A percentile compares a stretch with the other conserved stretches of the same genome.
phyloP scores from a whole-genome alignment of 768 basidiomycete genomes.

The Naganishia vishniacii region DNA sequence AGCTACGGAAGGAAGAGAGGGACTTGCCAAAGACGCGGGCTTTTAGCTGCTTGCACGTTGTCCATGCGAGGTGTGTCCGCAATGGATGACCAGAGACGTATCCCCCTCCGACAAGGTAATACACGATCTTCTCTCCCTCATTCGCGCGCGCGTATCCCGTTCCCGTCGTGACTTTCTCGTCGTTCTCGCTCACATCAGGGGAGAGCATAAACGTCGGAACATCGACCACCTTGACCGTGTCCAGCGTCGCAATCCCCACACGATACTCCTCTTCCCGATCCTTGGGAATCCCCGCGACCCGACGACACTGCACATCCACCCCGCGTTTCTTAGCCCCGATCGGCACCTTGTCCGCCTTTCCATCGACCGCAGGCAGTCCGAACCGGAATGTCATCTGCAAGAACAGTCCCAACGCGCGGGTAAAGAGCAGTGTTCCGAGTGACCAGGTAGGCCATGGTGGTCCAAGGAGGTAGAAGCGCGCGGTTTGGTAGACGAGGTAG shows the following conservation, averaged over 20 bases:
- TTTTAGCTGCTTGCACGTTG: constrained; percentile 24
- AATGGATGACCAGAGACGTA: constrained; percentile 39
- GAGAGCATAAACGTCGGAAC: constrained; percentile 35
- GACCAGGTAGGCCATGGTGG: constrained; percentile 11
- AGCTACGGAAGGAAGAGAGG: not conserved
- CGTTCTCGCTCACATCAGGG: constrained; percentile 16
- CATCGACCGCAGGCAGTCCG: constrained; percentile 20
- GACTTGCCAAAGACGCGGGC: constrained; percentile 18
- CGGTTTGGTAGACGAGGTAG: constrained; percentile 4
- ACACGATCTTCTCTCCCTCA: constrained; percentile 47
- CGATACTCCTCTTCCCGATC: constrained; percentile 23
- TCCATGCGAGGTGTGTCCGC: constrained; percentile 33
- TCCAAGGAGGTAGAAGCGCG: not conserved
- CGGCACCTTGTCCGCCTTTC: constrained; percentile 23
- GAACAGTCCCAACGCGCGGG: constrained; percentile 2
- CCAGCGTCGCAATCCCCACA: constrained; percentile 30
- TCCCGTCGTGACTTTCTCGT: not conserved
- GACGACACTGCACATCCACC: constrained; percentile 24
- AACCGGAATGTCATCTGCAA: constrained; percentile 11
- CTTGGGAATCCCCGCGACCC: constrained; percentile 24
- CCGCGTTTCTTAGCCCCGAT: not conserved
- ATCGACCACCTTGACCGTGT: constrained; percentile 23
- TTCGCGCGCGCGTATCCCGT: constrained; percentile 34
- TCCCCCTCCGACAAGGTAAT: constrained; percentile 48
- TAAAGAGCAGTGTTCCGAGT: constrained; percentile 9